These are phyloP conservation scores for Phytophthora idaei DNA, from an alignment of 352 stramenopile genomes.

Conservation along the genomic window DNA sequence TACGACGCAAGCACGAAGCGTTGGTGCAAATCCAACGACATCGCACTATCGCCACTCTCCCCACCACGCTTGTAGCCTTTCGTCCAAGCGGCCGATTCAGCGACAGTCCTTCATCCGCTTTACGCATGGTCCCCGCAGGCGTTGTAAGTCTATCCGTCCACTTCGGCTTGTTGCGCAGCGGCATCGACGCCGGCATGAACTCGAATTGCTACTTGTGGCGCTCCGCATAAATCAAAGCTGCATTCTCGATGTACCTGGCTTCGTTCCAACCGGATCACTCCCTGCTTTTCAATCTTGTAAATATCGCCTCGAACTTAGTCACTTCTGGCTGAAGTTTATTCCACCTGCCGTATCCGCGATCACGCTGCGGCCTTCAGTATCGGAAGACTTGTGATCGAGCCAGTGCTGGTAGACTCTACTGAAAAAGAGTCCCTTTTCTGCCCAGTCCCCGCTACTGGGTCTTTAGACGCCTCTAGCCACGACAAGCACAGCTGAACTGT, in stretches of 20 bases:
- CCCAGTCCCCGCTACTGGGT: no score
- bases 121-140: slow-evolving; percentile 28
- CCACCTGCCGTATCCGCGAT: no score
- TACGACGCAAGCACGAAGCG: neutral
- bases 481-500: no score
- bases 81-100: neutral
- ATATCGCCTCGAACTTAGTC: no score
- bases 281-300: no score
- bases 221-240: neutral
- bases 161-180: slow-evolving; percentile 9
- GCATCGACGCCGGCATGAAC: slow-evolving; percentile 1
- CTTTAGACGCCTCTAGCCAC: no score
- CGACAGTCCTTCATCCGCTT: neutral
- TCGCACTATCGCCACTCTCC: neutral
- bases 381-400: no score
- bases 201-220: slow-evolving; percentile 10
- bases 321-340: no score
- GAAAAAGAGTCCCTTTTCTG: no score
- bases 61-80: neutral
- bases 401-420: no score
- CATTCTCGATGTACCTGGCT: neutral
- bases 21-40: neutral
- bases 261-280: slow-evolving; percentile 13
- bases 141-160: slow-evolving; percentile 14
- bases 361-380: no score